Evolutionary conservation across 345 rosid species (phyloP).

Genomic region (Populus simonii): DNA sequence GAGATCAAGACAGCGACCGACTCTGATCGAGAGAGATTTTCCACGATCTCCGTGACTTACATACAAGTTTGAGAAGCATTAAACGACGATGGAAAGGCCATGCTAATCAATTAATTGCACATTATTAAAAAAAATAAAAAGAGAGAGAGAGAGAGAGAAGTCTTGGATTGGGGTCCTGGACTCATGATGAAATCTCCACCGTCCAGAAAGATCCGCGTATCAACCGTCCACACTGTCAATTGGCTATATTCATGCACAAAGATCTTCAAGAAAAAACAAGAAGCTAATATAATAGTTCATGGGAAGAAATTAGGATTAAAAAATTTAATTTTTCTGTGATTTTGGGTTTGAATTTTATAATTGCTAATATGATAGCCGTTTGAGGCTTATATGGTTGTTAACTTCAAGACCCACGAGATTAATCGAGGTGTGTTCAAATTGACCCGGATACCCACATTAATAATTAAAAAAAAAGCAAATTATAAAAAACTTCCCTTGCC

Average conservation of each 20-base stretch:
- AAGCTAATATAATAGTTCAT: too few relatives aligned
- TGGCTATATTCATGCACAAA: not conserved
- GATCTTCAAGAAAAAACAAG: not conserved
- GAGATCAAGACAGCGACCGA: not conserved
- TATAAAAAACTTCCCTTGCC: too few relatives aligned
- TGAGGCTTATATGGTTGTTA: rapidly evolving
- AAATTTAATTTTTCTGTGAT: too few relatives aligned
- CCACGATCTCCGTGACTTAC: slow-evolving; percentile 27
- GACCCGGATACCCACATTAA: rapidly evolving
- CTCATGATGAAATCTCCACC: slow-evolving; percentile 23
- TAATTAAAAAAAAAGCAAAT: too few relatives aligned
- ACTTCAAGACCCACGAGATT: too few relatives aligned
- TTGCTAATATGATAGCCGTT: too few relatives aligned
- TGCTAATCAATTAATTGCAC: not conserved
- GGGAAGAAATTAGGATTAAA: too few relatives aligned
- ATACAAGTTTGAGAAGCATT: not conserved
- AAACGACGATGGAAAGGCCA: not conserved
- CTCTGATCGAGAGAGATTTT: slow-evolving; percentile 22
- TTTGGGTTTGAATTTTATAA: rapidly evolving
- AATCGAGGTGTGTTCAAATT: too few relatives aligned
- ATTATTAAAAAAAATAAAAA: too few relatives aligned
- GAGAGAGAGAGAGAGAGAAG: not conserved
- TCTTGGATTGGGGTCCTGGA: too few relatives aligned
- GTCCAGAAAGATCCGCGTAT: slow-evolving; percentile 40
- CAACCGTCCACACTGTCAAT: slow-evolving; percentile 24